phyloP scores from a whole-genome alignment of 2,329 filamentous ascomycete genomes.

The Torrubiella hemipterigena region DNA sequence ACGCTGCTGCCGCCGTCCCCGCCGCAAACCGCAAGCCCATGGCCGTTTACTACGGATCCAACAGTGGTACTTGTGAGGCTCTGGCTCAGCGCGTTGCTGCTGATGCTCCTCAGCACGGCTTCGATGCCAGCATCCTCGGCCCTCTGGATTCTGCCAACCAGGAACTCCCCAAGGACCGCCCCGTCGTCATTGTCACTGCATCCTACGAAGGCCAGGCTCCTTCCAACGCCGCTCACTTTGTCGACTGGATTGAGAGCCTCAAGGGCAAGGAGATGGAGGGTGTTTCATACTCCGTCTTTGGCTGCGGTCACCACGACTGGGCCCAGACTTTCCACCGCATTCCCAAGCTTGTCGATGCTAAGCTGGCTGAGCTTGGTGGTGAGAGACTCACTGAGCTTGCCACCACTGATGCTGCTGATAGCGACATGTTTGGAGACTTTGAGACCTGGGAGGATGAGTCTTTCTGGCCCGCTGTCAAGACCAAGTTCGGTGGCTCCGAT shows the following conservation, averaged over 20 bases:
- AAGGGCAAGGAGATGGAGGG: slow-evolving; percentile 38
- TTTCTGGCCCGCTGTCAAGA: slow-evolving; percentile 36
- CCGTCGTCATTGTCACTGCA: slow-evolving; percentile 55
- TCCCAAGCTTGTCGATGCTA: slow-evolving; percentile 48
- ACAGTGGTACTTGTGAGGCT: slow-evolving; percentile 63
- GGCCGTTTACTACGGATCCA: slow-evolving; percentile 62
- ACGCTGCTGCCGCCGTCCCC: background rate
- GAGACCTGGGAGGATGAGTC: slow-evolving; percentile 54
- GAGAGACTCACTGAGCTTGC: slow-evolving; percentile 32
- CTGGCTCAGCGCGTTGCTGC: slow-evolving; percentile 51
- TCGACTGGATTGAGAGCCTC: slow-evolving; percentile 49
- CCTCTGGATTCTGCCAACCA: slow-evolving; percentile 50
- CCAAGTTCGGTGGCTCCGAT: slow-evolving; percentile 26
- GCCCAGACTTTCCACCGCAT: slow-evolving; percentile 53
- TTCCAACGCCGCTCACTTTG: slow-evolving; percentile 59
- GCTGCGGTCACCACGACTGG: slow-evolving; percentile 50
- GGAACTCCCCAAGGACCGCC: slow-evolving; percentile 45
- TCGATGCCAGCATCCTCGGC: slow-evolving; percentile 37
- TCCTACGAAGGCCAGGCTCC: slow-evolving; percentile 66
- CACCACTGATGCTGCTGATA: slow-evolving; percentile 45
- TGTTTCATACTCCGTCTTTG: slow-evolving; percentile 57
- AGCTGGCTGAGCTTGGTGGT: slow-evolving; percentile 26
- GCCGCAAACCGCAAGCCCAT: slow-evolving; percentile 29
- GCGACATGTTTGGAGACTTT: slow-evolving; percentile 56
- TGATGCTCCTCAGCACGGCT: slow-evolving; percentile 48